Evolutionary conservation across 2,329 filamentous ascomycete species (phyloP), one percentile per base, ranked within the genome.

Genomic region (Fusarium albidum): DNA sequence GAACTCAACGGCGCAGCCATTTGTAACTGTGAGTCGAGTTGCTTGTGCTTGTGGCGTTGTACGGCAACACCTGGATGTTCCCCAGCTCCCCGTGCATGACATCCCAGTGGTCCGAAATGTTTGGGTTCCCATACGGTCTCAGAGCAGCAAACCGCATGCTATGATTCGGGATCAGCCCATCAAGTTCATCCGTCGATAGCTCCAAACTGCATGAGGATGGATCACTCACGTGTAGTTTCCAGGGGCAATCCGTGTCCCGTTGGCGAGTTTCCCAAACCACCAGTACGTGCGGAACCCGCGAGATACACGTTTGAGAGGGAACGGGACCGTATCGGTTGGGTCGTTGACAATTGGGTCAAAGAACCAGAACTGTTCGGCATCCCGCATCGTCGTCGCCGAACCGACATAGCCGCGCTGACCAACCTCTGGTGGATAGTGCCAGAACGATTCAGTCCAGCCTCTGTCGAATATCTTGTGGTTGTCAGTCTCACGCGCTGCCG

Each of bases 221-320:
- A 29, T n/a, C 18, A 40, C 70, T 67, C 32, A 76, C 75, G 70
- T 75, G 49, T 78, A 78, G 31, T 73, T 73, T 3, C 76, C 76
- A 3, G 74, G 72, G 3, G 65, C 59, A 35, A 78, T 76, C 32
- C 70, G 69, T 8, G 73, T 71, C 5, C 75, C 75, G 47, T 78
- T 75, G 11, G 75, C 72, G 13, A 77, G 67, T 48, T 73, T 72
- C 4, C 76, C 75, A 14, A 78, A 74, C 76, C 76, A 78, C 70
- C 72, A 77, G 39, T 72, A 74, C 29, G 67, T 68, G 6, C 61
- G 54, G 25, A 69, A 70, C 3, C 69, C 69, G 5, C 75, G 69
- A 2, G 71, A 65, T 8, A 73, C 65, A 3, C 71, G 66, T 13
- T 57, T 67, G 12, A 74, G 50, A 0, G 76, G 76, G 49, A 78